Base-by-base conservation (phyloP, 176 grass and related monocot genomes). In the Bothriochloa decipiens region DNA sequence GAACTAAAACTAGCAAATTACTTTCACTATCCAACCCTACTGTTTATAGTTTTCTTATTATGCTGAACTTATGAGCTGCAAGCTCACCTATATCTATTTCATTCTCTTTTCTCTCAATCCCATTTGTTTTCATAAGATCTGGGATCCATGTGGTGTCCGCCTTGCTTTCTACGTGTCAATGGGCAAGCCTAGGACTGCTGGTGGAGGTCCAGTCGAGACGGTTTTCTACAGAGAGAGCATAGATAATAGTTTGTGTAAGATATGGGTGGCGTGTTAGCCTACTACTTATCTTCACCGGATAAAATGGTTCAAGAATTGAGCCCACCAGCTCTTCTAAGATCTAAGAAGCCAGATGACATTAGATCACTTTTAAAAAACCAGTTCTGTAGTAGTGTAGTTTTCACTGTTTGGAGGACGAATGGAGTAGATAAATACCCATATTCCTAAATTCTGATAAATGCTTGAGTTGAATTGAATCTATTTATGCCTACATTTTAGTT, bases 381-480 rank as follows among this genome's bases (percentile, higher is more conserved):
- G 12, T 43, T 65, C 26, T 61, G 8, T 25, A 11, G 57, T 60
- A 61, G n/a, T 78, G 6, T 77, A 41, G 5, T 77, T 77, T 12
- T 10, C 22, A 10, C 7, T 20, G 11, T 60, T 77, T 7, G n/a
- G 1, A 61, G 5, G 46, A 27, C 8, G 16, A 17, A 46, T 13
- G 40, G 13, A 77, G 58, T 50, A 53, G 7, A 45, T 41, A 77
- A 62, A 43, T 43, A 18, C 0, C 8, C 9, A 47, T 67, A 76
- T 60, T 67, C 25, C 72, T 79, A 47, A 39, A 76, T n/a, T 78
- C 61, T 49, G 62, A 74, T 16, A 50, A 58, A 4, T 74, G 29
- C 8, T 39, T 65, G 13, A 72, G 32, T 73, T 70, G 29, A 47
- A 89, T 7, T 3, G 3, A 46, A 68, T 75, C 46, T 40, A 25